A percentile compares a stretch with the other conserved stretches of the same genome.
Conservation (phyloP, 2,329 filamentous ascomycete genomes). For the Purpureocillium takamizusanense region DNA sequence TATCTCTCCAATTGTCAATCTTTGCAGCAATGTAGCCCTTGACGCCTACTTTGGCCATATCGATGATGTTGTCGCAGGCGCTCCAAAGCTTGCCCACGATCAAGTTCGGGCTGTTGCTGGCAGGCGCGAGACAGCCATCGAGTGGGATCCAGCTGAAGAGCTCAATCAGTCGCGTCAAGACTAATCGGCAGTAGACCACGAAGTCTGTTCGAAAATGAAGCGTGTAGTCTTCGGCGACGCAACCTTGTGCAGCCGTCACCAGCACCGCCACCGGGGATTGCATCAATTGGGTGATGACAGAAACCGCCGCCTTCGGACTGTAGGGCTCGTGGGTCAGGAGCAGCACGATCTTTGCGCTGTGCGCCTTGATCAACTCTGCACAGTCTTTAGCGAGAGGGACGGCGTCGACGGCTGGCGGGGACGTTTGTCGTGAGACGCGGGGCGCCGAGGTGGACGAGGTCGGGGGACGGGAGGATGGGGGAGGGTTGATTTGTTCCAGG, state of each 20-base stretch:
- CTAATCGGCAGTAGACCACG: constrained; percentile 44
- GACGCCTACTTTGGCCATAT: constrained; percentile 57
- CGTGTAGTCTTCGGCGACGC: constrained; percentile 53
- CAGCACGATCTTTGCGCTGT: constrained; percentile 80
- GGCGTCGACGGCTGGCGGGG: constrained; percentile 35
- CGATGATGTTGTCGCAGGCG: constrained; percentile 64
- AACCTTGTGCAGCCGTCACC: constrained; percentile 60
- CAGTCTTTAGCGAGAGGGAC: constrained; percentile 65
- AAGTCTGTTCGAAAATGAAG: constrained; percentile 55
- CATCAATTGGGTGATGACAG: constrained; percentile 64
- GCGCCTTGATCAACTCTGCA: constrained; percentile 65
- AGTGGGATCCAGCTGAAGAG: constrained; percentile 52
- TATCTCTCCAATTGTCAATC: constrained; percentile 64
- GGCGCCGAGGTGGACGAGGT: no score
- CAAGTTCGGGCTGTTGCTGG: constrained; percentile 45
- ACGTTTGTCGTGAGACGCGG: no score
- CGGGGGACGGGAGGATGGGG: no score
- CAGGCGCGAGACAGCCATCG: constrained; percentile 38
- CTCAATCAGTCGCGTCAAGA: constrained; percentile 53
- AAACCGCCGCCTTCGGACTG: constrained; percentile 64
- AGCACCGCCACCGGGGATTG: constrained; percentile 66
- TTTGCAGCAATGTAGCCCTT: constrained; percentile 61
- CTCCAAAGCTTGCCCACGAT: constrained; percentile 77
- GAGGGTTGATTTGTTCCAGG: constrained; percentile 11
- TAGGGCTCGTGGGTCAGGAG: constrained; percentile 82